Base-by-base conservation (phyloP, 371 early-diverging fungal genomes). In the Mucor racemosus region DNA sequence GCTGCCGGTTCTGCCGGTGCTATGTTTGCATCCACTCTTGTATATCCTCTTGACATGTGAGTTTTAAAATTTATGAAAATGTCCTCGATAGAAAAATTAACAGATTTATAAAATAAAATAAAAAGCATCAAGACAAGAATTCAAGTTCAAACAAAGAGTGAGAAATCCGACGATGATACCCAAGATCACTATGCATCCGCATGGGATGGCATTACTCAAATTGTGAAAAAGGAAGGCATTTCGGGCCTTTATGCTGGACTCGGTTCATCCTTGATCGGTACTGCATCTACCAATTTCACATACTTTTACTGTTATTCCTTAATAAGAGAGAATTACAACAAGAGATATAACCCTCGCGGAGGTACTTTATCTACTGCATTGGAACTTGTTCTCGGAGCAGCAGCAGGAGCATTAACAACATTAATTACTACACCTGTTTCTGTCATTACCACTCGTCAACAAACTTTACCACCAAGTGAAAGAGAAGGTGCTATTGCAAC, bases 11-110 rank as follows among this genome's bases (percentile, higher is more conserved):
- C 97, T 8, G 88, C 90, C 36, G 96, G 98, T 41, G 95, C 98
- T 40, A 91, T 94, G 76, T 89, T 97, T 64, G 96, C 99, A 11
- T 86, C 95, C 72, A 76, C 91, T 11, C 80, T 93, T 54, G 93
- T 94, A 44, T 98, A 97, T 80, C 99, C 99, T 19, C 87, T 97
- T 41, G 99, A 97, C 79, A 94, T 97, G 96, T 95, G 86, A 84
- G 91, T 44, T 44, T 15, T 26, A 26, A 26, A 26, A 26, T 1
- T 26, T 26, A 26, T 26, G 26, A 26, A 26, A 26, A 26, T 26
- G 26, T 26, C 26, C 26, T 26, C 26, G 26, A 26, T 26, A 1
- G 3, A 3, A 26, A 26, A 26, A 26, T 26, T 26, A 26, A 26
- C 26, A 26, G 3, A 26, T 3, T 26, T 26, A 26, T 26, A 26